Evolutionary conservation across 495 filamentous ascomycete species (phyloP), one percentile per base, ranked within the genome.

Genomic region (Penicillium salamii): DNA sequence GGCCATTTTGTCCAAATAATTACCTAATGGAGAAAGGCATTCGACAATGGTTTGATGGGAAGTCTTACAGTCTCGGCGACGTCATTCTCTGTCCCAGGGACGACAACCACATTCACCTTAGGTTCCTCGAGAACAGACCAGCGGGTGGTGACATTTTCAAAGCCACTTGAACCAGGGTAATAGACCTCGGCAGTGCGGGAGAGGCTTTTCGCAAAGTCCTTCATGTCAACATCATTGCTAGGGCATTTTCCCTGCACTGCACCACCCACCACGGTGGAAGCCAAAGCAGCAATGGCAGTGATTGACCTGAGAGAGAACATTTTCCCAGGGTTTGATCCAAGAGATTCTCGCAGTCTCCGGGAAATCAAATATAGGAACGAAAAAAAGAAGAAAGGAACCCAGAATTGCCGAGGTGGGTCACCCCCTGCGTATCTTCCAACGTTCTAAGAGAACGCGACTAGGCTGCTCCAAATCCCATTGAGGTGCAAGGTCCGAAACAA

Each of bases 71-170:
- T 75, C 35, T 68, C 57, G 3, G 63, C 65, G 19, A 84, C 71
- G 53, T 84, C 81, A 14, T 74, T 61, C 50, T 79, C 79, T 5
- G 67, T 71, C 13, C 59, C 71, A 6, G 74, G 72, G 9, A 74
- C 68, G 2, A 83, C 69, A 12, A 77, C 70, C n/a, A 78, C 43
- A 17, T 71, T 72, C 12, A 73, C 63, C 13, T 46, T 63, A 3
- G 81, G 78, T n/a, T 57, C 47, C 5, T 60, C 61, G 7, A 67
- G 38, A 19, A 56, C 50, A 15, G 64, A 70, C 71, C 75, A 81
- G 33, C 80, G 70, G 11, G 61, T 59, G 5, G 71, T 73, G n/a
- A 65, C 61, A 14, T 56, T 49, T 1, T 53, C 35, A 54, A 76
- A 83, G 7, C 59, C 63, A 14, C 44, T 58, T 15, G 75, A 71